Conservation (phyloP, 257 asterid species). For the Scutellaria baicalensis region DNA sequence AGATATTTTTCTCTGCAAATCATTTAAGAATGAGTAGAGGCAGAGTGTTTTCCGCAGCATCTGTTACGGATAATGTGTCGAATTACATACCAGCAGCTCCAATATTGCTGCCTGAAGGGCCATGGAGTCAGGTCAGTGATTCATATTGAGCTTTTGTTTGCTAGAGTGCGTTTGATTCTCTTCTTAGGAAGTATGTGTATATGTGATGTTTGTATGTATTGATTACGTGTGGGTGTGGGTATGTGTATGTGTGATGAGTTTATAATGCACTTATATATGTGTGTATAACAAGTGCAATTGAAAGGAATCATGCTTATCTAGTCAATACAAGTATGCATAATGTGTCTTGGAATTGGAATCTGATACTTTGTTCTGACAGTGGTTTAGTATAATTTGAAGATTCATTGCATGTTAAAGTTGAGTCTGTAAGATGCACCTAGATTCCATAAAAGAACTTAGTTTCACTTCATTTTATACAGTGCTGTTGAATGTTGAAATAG, state of each 20-base stretch:
- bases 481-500: background rate
- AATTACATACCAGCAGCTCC: slow-evolving; percentile 88
- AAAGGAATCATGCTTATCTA: background rate
- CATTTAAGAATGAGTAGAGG: slow-evolving; percentile 21
- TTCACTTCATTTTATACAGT: background rate
- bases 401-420: background rate
- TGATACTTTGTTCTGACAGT: background rate
- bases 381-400: background rate
- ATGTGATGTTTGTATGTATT: background rate
- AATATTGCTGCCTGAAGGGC: slow-evolving; percentile 76
- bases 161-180: background rate
- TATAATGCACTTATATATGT: background rate
- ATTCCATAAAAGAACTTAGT: background rate
- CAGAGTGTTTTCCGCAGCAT: slow-evolving; percentile 41
- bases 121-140: slow-evolving; percentile 65
- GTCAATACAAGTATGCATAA: background rate
- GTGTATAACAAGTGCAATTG: background rate
- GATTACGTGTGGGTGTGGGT: background rate
- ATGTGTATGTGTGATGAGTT: background rate
- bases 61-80: slow-evolving; percentile 38
- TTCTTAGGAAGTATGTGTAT: background rate
- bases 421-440: background rate
- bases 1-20: slow-evolving; percentile 27
- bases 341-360: background rate
- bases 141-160: background rate